Percentiles rank a stretch among this genome's conserved stretches.
Evolutionary conservation across 108 stramenopile species (phyloP).

Genomic region (Aureococcus anophagefferens): DNA sequence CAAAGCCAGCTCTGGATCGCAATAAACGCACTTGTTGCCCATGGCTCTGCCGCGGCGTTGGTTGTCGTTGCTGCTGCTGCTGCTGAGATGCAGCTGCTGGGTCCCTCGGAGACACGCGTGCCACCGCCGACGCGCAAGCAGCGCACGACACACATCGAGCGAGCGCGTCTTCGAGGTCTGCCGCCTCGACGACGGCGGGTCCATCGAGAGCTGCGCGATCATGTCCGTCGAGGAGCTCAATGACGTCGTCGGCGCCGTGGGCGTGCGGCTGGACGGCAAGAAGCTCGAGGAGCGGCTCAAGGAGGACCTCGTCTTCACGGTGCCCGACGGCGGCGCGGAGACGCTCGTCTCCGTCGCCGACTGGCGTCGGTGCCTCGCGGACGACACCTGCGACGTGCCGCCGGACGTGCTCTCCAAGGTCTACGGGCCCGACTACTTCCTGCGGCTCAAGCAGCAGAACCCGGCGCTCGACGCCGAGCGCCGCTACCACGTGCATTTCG

Average conservation of each 20-base stretch:
- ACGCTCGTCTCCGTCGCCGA: not conserved
- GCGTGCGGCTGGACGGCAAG: no score
- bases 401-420: not conserved
- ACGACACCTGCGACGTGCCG: not conserved
- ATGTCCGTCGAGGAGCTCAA: not conserved
- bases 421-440: not conserved
- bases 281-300: no score
- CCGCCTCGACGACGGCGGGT: not conserved
- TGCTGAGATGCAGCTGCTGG: no score
- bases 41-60: no score
- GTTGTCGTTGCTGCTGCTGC: no score
- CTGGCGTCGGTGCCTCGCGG: not conserved
- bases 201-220: not conserved
- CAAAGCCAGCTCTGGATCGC: no score
- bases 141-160: no score
- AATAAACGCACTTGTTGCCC: no score
- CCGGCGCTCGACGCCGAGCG: not conserved
- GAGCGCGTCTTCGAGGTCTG: not conserved
- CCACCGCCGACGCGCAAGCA: no score
- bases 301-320: not conserved
- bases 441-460: not conserved
- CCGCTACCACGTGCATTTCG: conserved; percentile 2
- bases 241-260: not conserved
- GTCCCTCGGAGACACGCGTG: no score
- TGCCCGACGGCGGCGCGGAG: not conserved